Base-by-base conservation (phyloP, 345 rosid genomes). In the Linum tenue region DNA sequence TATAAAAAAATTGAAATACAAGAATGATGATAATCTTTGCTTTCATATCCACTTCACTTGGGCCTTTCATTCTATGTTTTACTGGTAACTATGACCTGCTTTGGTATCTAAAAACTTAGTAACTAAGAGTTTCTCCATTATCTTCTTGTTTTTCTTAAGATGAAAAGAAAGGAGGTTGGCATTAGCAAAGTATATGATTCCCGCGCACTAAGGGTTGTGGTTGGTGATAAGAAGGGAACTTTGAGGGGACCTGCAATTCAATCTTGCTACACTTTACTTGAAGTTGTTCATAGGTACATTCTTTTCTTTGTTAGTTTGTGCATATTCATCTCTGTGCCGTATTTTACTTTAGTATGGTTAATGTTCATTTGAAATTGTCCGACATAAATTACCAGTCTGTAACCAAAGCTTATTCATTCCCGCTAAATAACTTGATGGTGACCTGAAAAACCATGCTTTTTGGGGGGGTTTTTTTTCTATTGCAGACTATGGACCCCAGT, bases 401-500 rank as follows among this genome's bases (percentile, higher is more conserved):
- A 15, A 15, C 11, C 59, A 22, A 38, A 61, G 60, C 37, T 37
- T n/a, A 37, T 42, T 59, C 37, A 14, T 36, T 41, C 11, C 50
- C 38, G 37, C 39, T 51, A 10, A 9, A 44, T 39, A 48, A 36
- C 37, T 37, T 63, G 35, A 40, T 60, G 63, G 42, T 60, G 35
- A 64, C 57, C 11, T 16, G 57, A 43, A 31, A 38, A 4, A 36
- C 42, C 1, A 7, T 60, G n/a, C 41, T 41, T 9, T 37, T 39
- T 8, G n/a, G 4, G 43, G 66, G n/a, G n/a, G n/a, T n/a, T n/a
- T n/a, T 35, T 63, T 68, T 75, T 65, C 63, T 43, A 60, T 11
- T 59, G 69, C 86, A 86, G 92, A 78, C 80, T 86, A 37, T 86
- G 92, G 92, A 73, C 83, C 65, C 92, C 92, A 14, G 80, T 86